Conservation (phyloP, 2,329 filamentous ascomycete genomes). For the Daldinia sp. region DNA sequence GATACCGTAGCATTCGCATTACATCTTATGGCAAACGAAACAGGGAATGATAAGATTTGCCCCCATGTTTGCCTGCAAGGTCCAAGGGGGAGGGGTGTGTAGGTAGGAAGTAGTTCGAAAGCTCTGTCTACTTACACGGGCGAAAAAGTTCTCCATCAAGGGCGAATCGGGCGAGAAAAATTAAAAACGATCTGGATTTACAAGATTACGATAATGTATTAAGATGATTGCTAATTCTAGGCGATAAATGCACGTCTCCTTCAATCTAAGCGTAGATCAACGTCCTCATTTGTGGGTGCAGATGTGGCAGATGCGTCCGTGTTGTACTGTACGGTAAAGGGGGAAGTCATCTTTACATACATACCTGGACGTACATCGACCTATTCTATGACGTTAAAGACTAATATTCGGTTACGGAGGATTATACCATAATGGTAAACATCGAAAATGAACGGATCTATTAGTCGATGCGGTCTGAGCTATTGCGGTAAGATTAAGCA, state of each 20-base stretch:
- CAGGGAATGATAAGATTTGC: conserved; percentile 38
- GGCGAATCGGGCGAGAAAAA: conserved; percentile 14
- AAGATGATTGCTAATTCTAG: conserved; percentile 23
- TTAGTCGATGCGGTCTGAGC: conserved; percentile 15
- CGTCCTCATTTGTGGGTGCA: conserved; percentile 9
- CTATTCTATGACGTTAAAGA: not conserved
- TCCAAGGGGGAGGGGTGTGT: conserved; percentile 36
- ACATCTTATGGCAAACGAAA: conserved; percentile 40
- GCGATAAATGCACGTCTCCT: conserved; percentile 21
- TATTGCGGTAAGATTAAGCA: conserved; percentile 27
- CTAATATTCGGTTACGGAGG: not conserved
- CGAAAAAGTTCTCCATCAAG: conserved; percentile 21
- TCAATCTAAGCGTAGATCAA: conserved; percentile 24
- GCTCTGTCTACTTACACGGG: conserved; percentile 20
- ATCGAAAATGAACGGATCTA: conserved; percentile 1
- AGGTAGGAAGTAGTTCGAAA: conserved; percentile 22
- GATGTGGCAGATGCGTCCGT: conserved; percentile 8
- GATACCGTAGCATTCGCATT: conserved; percentile 36
- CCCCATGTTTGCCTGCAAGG: conserved; percentile 43
- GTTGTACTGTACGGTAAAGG: not conserved
- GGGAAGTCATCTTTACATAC: not conserved
- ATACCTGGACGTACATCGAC: not conserved
- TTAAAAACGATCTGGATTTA: conserved; percentile 13
- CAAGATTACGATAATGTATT: conserved; percentile 15
- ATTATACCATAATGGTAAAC: conserved; percentile 10